Percentiles rank a stretch among this genome's conserved stretches.
phyloP scores from a whole-genome alignment of 768 basidiomycete species.

The Leccinum variicolor region DNA sequence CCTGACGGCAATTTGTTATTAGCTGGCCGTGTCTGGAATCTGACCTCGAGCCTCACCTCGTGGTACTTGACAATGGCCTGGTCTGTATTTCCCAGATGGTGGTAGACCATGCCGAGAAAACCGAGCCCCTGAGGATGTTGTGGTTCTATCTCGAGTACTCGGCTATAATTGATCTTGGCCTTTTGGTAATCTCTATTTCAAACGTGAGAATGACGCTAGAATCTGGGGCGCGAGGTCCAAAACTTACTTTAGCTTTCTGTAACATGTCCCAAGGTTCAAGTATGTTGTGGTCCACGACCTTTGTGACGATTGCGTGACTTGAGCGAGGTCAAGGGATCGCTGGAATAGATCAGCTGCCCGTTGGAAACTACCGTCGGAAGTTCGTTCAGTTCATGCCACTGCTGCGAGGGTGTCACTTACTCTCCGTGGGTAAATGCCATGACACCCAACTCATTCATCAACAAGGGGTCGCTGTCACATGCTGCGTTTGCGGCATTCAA shows the following conservation, averaged over 20 bases:
- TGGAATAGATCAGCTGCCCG: slow-evolving; percentile 69
- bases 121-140: slow-evolving; percentile 77
- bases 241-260: slow-evolving; percentile 73
- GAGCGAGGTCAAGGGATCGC: slow-evolving; percentile 74
- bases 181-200: slow-evolving; percentile 49
- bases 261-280: slow-evolving; percentile 89
- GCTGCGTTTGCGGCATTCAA: slow-evolving; percentile 76
- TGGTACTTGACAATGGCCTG: slow-evolving; percentile 89
- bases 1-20: slow-evolving; percentile 37
- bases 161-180: slow-evolving; percentile 70
- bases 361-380: slow-evolving; percentile 66
- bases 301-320: slow-evolving; percentile 81
- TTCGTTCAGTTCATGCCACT: neutral
- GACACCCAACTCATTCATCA: slow-evolving; percentile 91
- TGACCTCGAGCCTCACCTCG: slow-evolving; percentile 52
- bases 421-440: slow-evolving; percentile 85
- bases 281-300: slow-evolving; percentile 87
- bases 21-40: neutral
- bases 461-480: slow-evolving; percentile 84
- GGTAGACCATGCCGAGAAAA: slow-evolving; percentile 86
- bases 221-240: neutral
- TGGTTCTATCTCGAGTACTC: slow-evolving; percentile 86
- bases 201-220: slow-evolving; percentile 4
- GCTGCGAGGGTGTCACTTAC: slow-evolving; percentile 41
- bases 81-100: slow-evolving; percentile 69